These are phyloP conservation scores for Amesomyces nigricolor DNA, from an alignment of 2,329 filamentous ascomycete species.

Conservation along the genomic window DNA sequence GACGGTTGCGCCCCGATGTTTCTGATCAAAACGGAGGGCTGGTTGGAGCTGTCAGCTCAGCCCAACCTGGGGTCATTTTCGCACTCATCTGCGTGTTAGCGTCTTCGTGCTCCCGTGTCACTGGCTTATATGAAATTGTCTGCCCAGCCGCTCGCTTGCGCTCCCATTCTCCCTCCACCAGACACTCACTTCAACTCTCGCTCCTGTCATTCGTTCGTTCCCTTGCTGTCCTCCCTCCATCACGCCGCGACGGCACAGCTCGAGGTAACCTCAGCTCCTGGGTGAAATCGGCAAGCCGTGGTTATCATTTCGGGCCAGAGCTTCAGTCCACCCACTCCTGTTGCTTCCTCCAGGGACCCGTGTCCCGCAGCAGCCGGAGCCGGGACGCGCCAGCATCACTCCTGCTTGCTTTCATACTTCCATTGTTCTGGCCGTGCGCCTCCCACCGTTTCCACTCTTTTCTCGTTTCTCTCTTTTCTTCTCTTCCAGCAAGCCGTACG, in stretches of 20 bases:
- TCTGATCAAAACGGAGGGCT: neutral
- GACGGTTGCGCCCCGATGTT: neutral
- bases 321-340: slow-evolving; percentile 16
- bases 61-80: too few species aligned
- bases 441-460: neutral
- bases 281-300: slow-evolving; percentile 25
- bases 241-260: neutral
- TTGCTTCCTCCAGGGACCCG: slow-evolving; percentile 15
- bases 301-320: slow-evolving; percentile 18
- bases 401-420: slow-evolving; percentile 6
- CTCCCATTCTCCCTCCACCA: neutral
- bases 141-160: neutral
- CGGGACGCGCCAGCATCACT: slow-evolving; percentile 21
- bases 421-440: slow-evolving; percentile 11
- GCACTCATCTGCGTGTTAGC: too few species aligned
- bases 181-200: neutral
- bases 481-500: neutral
- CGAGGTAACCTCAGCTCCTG: slow-evolving; percentile 18
- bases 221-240: neutral
- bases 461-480: slow-evolving; percentile 5
- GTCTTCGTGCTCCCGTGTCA: too few species aligned
- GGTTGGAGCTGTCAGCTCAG: too few species aligned
- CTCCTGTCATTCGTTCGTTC: slow-evolving; percentile 2
- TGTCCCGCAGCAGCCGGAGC: slow-evolving; percentile 18
- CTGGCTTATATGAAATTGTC: slow-evolving; percentile 3